Base-by-base conservation (phyloP, 352 stramenopile genomes). In the Phytophthora hybrid region DNA sequence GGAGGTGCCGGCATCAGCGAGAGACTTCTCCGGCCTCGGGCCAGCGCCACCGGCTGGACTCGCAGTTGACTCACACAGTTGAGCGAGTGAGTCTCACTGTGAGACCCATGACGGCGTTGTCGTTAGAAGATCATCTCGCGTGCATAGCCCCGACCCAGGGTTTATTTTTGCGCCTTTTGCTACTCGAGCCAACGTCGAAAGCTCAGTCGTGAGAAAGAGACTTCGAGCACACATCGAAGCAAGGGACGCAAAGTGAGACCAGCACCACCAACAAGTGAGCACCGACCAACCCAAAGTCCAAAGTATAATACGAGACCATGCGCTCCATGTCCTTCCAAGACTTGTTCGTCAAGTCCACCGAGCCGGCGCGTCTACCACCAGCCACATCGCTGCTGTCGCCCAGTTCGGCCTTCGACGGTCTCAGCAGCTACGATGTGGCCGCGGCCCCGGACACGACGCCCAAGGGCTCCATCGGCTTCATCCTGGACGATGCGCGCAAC, bases 381-480 rank as follows among this genome's bases (percentile, higher is more conserved):
- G 53, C 71, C 34, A 58, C 65, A 53, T 60, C 47, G 65, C n/a
- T 68, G 29, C 52, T 73, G 41, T 70, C 60, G 21, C 60, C 54
- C 51, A 66, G 39, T 19, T 67, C 66, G 52, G 41, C 56, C 13
- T 47, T 71, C 44, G 56, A 66, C 21, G 31, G 21, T n/a, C 44
- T 52, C 13, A 52, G 44, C 47, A 54, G 19, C 46, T 60, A 44
- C 31, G n/a, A 47, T 31, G 55, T 14, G 19, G 39, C 41, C 23
- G 41, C 59, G 18, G 51, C 37, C 6, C 21, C 62, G 3, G 52
- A 29, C 1, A 58, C 67, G 5, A 76, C 58, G 16, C 63, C 68
- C 16, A 81, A 78, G n/a, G 66, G 74, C 57, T 81, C 74, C 1
- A 75, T 81, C 46, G 70, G 51, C 44, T 81, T 81, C 55, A 78